Percentiles rank a stretch among this genome's conserved stretches.
phyloP scores from a whole-genome alignment of 441 rosid genomes.

The Eutrema salsugineum region DNA sequence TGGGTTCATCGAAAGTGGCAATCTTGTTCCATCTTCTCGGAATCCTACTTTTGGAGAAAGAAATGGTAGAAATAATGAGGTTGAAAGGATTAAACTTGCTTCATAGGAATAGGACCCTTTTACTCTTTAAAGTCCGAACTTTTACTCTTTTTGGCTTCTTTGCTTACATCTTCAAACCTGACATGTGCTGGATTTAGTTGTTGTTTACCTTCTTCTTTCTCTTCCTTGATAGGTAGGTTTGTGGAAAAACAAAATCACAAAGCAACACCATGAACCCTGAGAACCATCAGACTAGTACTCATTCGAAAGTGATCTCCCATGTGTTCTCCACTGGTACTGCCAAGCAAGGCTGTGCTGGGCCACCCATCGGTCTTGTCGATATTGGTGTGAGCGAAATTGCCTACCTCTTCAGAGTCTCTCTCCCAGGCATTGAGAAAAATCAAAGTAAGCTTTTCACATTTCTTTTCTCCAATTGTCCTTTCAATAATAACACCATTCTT shows the following conservation, averaged over 20 bases:
- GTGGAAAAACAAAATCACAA: neutral
- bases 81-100: neutral
- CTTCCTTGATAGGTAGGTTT: neutral
- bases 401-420: constrained; percentile 67
- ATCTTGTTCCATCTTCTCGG: neutral
- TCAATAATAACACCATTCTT: neutral
- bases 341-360: constrained; percentile 44
- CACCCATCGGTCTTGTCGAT: constrained; percentile 60
- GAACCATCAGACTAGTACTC: constrained; percentile 27
- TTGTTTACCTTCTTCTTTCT: neutral
- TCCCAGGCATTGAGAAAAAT: constrained; percentile 60
- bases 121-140: neutral
- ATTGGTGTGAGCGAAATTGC: constrained; percentile 61
- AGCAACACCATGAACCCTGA: constrained; percentile 15
- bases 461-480: neutral
- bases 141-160: neutral
- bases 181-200: neutral
- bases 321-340: constrained; percentile 51
- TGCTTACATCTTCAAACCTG: neutral
- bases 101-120: neutral
- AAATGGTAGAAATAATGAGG: no score
- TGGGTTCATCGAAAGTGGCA: neutral
- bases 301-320: constrained; percentile 41
- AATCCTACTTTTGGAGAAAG: neutral
- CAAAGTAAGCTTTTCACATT: constrained; percentile 41